A percentile compares a stretch with the other conserved stretches of the same genome.
Conservation (phyloP, 331 rosid genomes). For the Spiraea crenata region DNA sequence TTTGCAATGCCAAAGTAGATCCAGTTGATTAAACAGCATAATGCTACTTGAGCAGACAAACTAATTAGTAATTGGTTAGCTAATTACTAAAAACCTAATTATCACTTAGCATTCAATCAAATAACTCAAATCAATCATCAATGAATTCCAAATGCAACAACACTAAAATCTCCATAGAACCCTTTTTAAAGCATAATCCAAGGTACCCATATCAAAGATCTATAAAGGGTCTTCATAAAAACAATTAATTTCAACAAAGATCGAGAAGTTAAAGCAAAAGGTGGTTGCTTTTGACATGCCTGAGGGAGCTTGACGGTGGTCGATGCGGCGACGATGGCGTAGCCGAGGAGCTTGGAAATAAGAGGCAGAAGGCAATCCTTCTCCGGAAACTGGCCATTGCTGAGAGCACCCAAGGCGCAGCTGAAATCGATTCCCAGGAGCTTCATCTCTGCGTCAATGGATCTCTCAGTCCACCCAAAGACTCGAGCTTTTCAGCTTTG, state of each 20-base stretch:
- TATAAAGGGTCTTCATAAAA: background rate
- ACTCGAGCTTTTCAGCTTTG: background rate
- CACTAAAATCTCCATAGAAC: background rate
- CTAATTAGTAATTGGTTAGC: too few relatives aligned
- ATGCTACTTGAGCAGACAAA: background rate
- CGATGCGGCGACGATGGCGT: conserved; percentile 98
- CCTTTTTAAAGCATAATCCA: background rate
- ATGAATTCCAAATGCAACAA: too few relatives aligned
- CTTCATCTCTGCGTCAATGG: conserved; percentile 37
- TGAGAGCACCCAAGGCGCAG: conserved; percentile 73
- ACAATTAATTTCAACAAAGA: background rate
- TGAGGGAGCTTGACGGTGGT: conserved; percentile 99
- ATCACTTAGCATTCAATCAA: background rate
- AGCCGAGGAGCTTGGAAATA: conserved; percentile 92
- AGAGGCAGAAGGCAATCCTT: conserved; percentile 91
- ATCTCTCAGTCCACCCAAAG: background rate
- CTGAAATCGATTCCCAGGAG: conserved; percentile 78
- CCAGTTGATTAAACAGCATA: background rate
- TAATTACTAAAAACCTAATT: background rate
- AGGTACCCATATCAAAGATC: conserved; percentile 1
- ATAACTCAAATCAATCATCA: background rate
- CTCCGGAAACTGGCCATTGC: conserved; percentile 65
- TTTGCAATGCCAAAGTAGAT: background rate
- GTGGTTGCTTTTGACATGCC: conserved; percentile 32
- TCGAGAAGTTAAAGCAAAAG: background rate